Conservation (phyloP, 169 alveolate species). For the Eimeria tenella region DNA sequence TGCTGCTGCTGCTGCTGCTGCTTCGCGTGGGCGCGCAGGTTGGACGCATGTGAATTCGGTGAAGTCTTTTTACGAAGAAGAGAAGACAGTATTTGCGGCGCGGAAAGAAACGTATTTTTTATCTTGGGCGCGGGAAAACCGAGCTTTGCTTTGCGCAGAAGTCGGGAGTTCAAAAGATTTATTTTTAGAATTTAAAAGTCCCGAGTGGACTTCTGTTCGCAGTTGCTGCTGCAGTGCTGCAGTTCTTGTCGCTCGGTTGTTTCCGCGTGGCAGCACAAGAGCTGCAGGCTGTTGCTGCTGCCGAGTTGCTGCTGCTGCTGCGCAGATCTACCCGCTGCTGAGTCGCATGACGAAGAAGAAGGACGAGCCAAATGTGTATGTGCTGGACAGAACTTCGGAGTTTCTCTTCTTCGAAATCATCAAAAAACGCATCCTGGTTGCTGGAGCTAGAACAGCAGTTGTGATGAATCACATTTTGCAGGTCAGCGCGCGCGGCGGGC, state of each 20-base stretch:
- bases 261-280: too few relatives aligned
- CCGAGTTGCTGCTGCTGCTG: neutral
- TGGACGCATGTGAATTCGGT: constrained; percentile 76
- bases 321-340: constrained; percentile 26
- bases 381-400: constrained; percentile 26
- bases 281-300: too few relatives aligned
- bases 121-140: constrained; percentile 59
- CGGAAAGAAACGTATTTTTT: constrained; percentile 48
- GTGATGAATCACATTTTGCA: constrained; percentile 73
- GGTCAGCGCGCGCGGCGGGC: neutral
- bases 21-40: neutral
- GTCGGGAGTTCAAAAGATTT: too few relatives aligned
- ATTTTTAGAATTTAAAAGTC: too few relatives aligned
- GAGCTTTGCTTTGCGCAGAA: constrained; percentile 62
- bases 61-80: constrained; percentile 55
- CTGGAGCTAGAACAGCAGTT: constrained; percentile 66
- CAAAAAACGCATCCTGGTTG: constrained; percentile 59
- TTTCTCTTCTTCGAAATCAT: constrained; percentile 46
- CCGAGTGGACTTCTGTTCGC: too few relatives aligned
- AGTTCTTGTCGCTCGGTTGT: too few relatives aligned
- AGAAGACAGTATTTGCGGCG: constrained; percentile 40
- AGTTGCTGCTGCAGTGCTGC: too few relatives aligned
- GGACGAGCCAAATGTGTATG: constrained; percentile 22
- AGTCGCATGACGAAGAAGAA: constrained; percentile 22
- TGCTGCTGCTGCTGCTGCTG: too few relatives aligned